phyloP scores from a whole-genome alignment of 225 moss, liverwort and hornwort species.

The Takakia lepidozioides region DNA sequence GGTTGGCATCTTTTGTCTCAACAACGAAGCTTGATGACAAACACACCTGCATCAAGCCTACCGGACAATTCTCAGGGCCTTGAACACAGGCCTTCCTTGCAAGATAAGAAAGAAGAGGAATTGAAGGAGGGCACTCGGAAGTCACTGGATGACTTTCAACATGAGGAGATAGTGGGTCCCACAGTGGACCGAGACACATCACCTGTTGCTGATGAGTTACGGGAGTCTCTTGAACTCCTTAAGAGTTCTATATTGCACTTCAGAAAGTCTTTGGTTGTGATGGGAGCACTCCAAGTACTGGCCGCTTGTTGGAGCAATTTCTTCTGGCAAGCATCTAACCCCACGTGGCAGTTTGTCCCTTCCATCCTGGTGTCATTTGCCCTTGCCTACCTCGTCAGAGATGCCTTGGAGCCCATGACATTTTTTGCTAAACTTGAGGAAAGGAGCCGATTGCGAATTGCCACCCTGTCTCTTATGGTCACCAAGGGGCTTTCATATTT shows the following conservation, averaged over 20 bases:
- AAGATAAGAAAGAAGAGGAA: conserved; percentile 4
- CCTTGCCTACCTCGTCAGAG: conserved; percentile 47
- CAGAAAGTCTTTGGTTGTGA: conserved; percentile 41
- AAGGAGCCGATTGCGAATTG: conserved; percentile 61
- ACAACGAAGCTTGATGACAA: too few species aligned
- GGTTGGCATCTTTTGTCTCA: too few species aligned
- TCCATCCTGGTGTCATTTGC: conserved; percentile 35
- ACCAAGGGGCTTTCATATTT: conserved; percentile 53
- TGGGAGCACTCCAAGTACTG: conserved; percentile 52
- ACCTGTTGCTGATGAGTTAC: conserved; percentile 58
- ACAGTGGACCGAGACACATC: conserved; percentile 84
- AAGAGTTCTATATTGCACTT: conserved; percentile 42
- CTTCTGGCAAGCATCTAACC: conserved; percentile 31
- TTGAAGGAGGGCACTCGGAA: conserved; percentile 8
- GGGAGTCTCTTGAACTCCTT: conserved; percentile 37
- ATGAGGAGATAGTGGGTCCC: conserved; percentile 89
- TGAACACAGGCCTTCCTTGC: too few species aligned
- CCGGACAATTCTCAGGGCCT: too few species aligned
- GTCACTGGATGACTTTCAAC: conserved; percentile 63
- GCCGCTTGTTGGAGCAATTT: conserved; percentile 50
- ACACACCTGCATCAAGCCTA: too few species aligned
- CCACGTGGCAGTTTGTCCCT: conserved; percentile 53
- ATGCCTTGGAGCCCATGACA: conserved; percentile 42
- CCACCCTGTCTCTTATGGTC: conserved; percentile 69
- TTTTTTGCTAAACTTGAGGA: conserved; percentile 77